phyloP scores from a whole-genome alignment of 2,329 filamentous ascomycete genomes.

The Phialocephala subalpina region DNA sequence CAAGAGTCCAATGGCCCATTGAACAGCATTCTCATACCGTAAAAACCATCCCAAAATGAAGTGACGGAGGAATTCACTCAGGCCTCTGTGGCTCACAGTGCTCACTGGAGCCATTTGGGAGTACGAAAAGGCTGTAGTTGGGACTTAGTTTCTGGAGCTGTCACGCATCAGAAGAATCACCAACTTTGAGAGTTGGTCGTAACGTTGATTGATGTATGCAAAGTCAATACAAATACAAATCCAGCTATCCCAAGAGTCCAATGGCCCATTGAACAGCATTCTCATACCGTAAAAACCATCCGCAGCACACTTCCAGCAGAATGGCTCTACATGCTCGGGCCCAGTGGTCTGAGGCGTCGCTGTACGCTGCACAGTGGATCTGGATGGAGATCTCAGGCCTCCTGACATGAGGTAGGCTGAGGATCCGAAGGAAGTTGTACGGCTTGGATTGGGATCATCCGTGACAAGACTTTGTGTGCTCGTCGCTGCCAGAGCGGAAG shows the following conservation, averaged over 20 bases:
- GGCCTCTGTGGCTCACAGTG: too few relatives aligned
- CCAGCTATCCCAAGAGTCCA: conserved; percentile 24
- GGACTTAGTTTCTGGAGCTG: background rate
- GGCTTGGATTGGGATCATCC: conserved; percentile 5
- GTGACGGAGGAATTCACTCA: too few relatives aligned
- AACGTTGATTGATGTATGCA: background rate
- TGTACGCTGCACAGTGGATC: background rate
- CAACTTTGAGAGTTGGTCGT: background rate
- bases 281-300: background rate
- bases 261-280: background rate
- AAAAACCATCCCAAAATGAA: too few relatives aligned
- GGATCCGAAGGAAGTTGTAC: conserved; percentile 27
- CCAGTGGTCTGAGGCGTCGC: background rate
- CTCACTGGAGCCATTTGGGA: too few relatives aligned
- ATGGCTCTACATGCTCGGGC: conserved; percentile 10
- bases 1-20: background rate
- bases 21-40: background rate
- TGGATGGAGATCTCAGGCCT: conserved; percentile 13
- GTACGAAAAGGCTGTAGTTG: background rate
- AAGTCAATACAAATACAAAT: background rate
- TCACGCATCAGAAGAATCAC: background rate
- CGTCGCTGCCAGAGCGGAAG: background rate
- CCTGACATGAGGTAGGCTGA: conserved; percentile 32
- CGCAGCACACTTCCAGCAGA: conserved; percentile 40
- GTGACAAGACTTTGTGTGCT: background rate